phyloP scores from a whole-genome alignment of 2,329 filamentous ascomycete species.

The Ceratocystis cacaofunesta region DNA sequence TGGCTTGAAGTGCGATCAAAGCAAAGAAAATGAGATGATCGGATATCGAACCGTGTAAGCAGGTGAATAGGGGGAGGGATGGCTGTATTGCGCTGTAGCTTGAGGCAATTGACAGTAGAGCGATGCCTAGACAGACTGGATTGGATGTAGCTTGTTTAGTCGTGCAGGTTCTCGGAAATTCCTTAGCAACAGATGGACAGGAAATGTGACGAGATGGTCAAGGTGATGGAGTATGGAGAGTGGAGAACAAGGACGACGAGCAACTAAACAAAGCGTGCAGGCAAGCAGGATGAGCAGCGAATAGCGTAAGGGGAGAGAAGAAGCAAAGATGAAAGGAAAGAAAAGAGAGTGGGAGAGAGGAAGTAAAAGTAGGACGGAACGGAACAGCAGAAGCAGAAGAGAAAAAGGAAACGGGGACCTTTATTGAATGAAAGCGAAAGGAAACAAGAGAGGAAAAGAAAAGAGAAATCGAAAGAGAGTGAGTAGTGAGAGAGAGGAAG shows the following conservation, averaged over 20 bases:
- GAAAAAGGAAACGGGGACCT: slow-evolving; percentile 15
- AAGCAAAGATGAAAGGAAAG: slow-evolving; percentile 15
- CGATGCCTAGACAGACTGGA: not conserved
- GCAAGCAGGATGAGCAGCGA: slow-evolving; percentile 18
- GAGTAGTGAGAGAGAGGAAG: slow-evolving; percentile 8
- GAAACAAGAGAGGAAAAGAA: slow-evolving; percentile 20
- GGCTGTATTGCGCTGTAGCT: not conserved
- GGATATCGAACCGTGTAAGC: not conserved
- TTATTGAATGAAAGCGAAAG: not conserved
- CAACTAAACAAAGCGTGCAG: slow-evolving; percentile 20
- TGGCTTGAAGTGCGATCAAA: slow-evolving; percentile 24
- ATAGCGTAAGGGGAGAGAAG: slow-evolving; percentile 19
- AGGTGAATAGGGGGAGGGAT: not conserved
- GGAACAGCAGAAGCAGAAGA: slow-evolving; percentile 8
- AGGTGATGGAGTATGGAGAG: slow-evolving; percentile 18
- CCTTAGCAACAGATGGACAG: slow-evolving; percentile 24
- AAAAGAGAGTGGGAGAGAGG: slow-evolving; percentile 20
- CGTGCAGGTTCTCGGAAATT: slow-evolving; percentile 14
- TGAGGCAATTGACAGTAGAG: not conserved
- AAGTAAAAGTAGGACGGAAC: slow-evolving; percentile 19
- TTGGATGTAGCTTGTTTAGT: not conserved
- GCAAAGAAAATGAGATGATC: slow-evolving; percentile 21
- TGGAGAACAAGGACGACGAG: not conserved
- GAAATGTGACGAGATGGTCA: slow-evolving; percentile 22
- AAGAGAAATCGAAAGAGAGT: slow-evolving; percentile 19